Percentiles rank a stretch among this genome's conserved stretches.
Evolutionary conservation across 805 yeast genomes (phyloP).

Genomic region (Kazachstania psychrophila): DNA sequence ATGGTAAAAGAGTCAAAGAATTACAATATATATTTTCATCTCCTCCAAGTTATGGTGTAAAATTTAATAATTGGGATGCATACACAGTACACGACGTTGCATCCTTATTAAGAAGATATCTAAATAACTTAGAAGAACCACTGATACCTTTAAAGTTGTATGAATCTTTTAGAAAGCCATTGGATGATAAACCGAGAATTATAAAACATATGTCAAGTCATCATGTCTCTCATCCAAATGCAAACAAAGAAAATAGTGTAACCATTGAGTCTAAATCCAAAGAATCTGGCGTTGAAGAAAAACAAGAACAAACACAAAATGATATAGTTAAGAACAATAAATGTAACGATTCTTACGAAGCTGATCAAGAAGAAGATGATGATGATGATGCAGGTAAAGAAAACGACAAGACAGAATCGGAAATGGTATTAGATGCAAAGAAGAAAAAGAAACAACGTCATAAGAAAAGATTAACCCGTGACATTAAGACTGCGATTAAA

Average conservation of each 20-base stretch:
- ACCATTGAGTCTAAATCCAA: slow-evolving; percentile 1
- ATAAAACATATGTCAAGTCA: slow-evolving; percentile 51
- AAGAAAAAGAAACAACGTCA: slow-evolving; percentile 37
- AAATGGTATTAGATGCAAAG: slow-evolving; percentile 15
- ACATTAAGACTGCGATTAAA: slow-evolving; percentile 57
- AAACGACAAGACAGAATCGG: slow-evolving; percentile 5
- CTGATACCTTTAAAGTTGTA: slow-evolving; percentile 71
- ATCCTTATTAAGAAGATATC: slow-evolving; percentile 71
- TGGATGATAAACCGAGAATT: slow-evolving; percentile 55
- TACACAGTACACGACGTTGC: slow-evolving; percentile 97
- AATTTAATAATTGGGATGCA: slow-evolving; percentile 75
- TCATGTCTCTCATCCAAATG: slow-evolving; percentile 31
- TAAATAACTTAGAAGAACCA: slow-evolving; percentile 87
- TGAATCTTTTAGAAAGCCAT: slow-evolving; percentile 69
- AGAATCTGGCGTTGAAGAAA: not conserved
- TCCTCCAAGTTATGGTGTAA: slow-evolving; percentile 85
- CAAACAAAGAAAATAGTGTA: slow-evolving; percentile 24
- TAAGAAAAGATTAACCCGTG: slow-evolving; percentile 51
- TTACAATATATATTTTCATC: slow-evolving; percentile 74
- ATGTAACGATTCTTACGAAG: slow-evolving; percentile 7
- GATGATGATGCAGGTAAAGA: slow-evolving; percentile 3
- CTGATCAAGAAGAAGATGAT: slow-evolving; percentile 12
- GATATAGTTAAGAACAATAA: not conserved
- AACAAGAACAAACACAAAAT: not conserved
- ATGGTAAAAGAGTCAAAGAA: slow-evolving; percentile 77